phyloP scores from a whole-genome alignment of 148 eudicot species.

The Spergularia marina region DNA sequence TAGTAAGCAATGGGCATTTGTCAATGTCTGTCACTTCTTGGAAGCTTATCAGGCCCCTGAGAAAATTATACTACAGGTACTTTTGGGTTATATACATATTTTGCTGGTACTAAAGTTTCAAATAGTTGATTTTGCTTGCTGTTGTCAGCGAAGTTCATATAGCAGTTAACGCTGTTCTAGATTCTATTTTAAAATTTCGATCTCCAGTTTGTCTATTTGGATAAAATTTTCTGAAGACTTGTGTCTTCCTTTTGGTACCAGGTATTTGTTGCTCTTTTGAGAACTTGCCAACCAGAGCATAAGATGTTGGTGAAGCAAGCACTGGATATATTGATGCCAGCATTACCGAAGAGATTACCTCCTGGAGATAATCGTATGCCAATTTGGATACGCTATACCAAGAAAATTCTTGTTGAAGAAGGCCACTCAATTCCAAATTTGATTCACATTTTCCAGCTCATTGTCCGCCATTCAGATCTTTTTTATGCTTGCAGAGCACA shows the following conservation, averaged over 20 bases:
- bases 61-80: slow-evolving; percentile 96
- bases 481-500: slow-evolving; percentile 97
- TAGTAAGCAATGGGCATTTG: slow-evolving; percentile 99
- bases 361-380: slow-evolving; percentile 99
- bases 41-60: slow-evolving; percentile 99
- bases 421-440: slow-evolving; percentile 97
- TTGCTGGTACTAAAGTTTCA: not conserved
- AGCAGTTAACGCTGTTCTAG: not conserved
- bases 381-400: slow-evolving; percentile 97
- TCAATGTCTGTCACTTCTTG: slow-evolving; percentile 97
- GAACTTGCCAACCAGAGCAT: slow-evolving; percentile 98
- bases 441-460: slow-evolving; percentile 96
- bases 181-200: not conserved
- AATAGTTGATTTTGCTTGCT: not conserved
- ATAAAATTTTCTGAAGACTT: not conserved
- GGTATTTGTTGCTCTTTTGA: slow-evolving; percentile 97
- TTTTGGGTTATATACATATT: not conserved
- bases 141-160: slow-evolving; percentile 3
- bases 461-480: slow-evolving; percentile 98
- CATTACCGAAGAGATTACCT: slow-evolving; percentile 88
- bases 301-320: slow-evolving; percentile 99
- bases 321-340: slow-evolving; percentile 97
- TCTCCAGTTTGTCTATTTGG: not conserved
- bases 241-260: slow-evolving; percentile 30
- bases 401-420: slow-evolving; percentile 97